phyloP scores from a whole-genome alignment of 106 monocot genomes.

The Dactylorhiza incarnata region DNA sequence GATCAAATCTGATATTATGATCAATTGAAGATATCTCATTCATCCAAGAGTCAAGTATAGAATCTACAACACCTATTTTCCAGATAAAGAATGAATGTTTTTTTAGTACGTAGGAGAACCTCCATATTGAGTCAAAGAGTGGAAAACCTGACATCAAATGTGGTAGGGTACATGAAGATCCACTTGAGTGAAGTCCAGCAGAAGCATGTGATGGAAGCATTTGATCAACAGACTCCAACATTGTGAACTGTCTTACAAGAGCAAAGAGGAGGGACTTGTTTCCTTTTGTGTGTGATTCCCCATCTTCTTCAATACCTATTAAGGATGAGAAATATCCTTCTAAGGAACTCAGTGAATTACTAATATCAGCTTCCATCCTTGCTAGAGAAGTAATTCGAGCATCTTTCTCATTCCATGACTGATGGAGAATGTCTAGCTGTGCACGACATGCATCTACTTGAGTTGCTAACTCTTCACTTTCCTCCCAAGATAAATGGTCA shows the following conservation, averaged over 20 bases:
- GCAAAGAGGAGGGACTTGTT: constrained; percentile 53
- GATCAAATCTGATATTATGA: constrained; percentile 65
- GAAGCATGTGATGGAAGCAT: constrained; percentile 30
- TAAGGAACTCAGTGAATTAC: constrained; percentile 53
- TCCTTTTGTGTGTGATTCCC: constrained; percentile 27
- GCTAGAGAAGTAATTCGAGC: constrained; percentile 39
- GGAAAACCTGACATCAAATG: constrained; percentile 34
- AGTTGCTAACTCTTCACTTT: constrained; percentile 90
- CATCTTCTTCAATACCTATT: constrained; percentile 29
- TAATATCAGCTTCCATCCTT: constrained; percentile 60
- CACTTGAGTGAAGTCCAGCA: constrained; percentile 22
- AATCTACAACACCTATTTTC: constrained; percentile 78
- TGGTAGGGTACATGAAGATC: constrained; percentile 19
- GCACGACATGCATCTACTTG: constrained; percentile 87
- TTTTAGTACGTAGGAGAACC: constrained; percentile 38
- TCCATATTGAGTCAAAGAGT: constrained; percentile 52
- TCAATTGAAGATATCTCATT: constrained; percentile 73
- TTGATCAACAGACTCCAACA: constrained; percentile 71
- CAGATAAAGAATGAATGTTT: constrained; percentile 81
- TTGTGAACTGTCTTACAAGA: constrained; percentile 55
- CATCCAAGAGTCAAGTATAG: constrained; percentile 68
- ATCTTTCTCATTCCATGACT: constrained; percentile 82
- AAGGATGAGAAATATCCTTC: constrained; percentile 62
- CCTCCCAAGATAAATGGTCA: constrained; percentile 98
- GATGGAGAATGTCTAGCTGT: constrained; percentile 77